These are phyloP conservation scores for Peronospora farinosa DNA, from an alignment of 352 stramenopile species.

Conservation along the genomic window DNA sequence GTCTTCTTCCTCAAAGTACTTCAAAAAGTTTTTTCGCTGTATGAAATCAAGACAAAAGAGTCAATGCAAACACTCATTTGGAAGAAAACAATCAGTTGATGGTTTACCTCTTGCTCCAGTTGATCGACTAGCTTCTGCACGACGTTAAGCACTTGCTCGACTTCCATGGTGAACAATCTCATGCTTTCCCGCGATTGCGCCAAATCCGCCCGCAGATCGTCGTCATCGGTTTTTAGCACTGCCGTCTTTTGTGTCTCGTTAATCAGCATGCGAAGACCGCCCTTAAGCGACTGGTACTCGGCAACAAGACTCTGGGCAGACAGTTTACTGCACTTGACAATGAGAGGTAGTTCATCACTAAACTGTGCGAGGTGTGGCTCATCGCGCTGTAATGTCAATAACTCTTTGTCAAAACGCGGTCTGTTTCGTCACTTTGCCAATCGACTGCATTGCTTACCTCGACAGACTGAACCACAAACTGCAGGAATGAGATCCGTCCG, in stretches of 20 bases:
- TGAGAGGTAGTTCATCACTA: constrained; percentile 50
- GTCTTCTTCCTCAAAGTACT: constrained; percentile 75
- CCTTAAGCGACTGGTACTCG: constrained; percentile 54
- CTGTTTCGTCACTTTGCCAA: not conserved
- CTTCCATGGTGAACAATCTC: constrained; percentile 48
- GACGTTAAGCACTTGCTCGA: constrained; percentile 50
- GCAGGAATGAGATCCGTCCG: constrained; percentile 63
- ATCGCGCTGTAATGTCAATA: constrained; percentile 38
- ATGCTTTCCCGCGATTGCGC: constrained; percentile 33
- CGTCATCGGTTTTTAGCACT: constrained; percentile 29
- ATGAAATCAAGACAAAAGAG: not conserved
- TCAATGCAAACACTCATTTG: not conserved
- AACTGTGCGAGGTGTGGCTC: constrained; percentile 56
- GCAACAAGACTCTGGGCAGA: constrained; percentile 47
- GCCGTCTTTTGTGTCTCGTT: constrained; percentile 43
- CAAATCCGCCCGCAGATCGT: constrained; percentile 19
- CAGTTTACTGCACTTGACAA: constrained; percentile 61
- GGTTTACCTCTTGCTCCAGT: constrained; percentile 43
- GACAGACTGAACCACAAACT: constrained; percentile 74
- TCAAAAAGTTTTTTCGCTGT: constrained; percentile 58
- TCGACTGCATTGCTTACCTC: constrained; percentile 29
- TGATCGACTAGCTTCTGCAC: constrained; percentile 41
- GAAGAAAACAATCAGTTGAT: not conserved
- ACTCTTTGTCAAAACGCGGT: constrained; percentile 2
- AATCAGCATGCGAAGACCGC: constrained; percentile 47